Base-by-base conservation (phyloP, 192 early-diverging fungal genomes). In the Coemansia brasiliensis region DNA sequence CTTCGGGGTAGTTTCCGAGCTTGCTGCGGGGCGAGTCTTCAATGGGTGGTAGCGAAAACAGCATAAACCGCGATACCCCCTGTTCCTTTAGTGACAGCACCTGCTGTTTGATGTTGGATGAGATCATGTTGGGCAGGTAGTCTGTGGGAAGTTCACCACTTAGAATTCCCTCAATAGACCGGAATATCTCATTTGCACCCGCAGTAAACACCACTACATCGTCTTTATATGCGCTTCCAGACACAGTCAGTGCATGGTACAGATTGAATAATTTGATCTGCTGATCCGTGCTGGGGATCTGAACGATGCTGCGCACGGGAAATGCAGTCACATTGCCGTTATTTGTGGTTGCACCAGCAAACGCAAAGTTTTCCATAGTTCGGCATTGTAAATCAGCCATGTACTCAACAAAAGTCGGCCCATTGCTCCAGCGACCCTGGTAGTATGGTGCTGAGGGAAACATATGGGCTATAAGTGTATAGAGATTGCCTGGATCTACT, bases 341-440 rank as follows among this genome's bases (percentile, higher is more conserved):
- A 15, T 77, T 77, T 20, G 74, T 77, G 3, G 74, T 77, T 0
- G 74, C 74, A 0, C 74, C 74, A 9, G 67, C 74, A 63, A 77
- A 77, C 9, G 74, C 74, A 42, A 62, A 77, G 67, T 77, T 77
- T 17, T 77, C 74, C 74, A 77, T 77, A n/a, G 21, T 17, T 1
- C 74, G 63, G 53, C 74, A 77, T 29, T 77, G 74, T 48, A 77
- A 37, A 39, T 77, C 74, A 0, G 74, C 41, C 56, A 77, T 27
- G 52, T 77, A 77, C 57, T 77, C 74, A 39, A 69, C 74, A 64
- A 77, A 77, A 5, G 74, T 77, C 1, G 74, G 74, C 20, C 74
- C 74, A 55, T 77, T 77, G 56, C 74, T 77, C 74, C 74, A 77
- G 20, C 74, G 54, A 1, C 74, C 74, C 48, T 77, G 74, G 64